phyloP scores from a whole-genome alignment of 2,329 filamentous ascomycete genomes.

The Stylonectria norvegica region DNA sequence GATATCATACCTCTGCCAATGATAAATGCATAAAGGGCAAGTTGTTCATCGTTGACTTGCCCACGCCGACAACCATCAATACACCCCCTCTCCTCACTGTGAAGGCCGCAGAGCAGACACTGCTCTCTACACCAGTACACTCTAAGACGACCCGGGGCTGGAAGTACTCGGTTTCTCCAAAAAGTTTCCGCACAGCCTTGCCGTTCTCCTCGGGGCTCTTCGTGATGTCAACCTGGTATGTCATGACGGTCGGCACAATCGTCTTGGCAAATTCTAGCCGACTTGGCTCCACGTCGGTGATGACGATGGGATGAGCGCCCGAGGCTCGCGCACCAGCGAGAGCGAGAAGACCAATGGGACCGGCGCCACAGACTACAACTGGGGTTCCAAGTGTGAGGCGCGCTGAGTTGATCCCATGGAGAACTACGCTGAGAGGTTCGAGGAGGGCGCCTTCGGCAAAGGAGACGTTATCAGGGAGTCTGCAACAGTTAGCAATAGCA shows the following conservation, averaged over 20 bases:
- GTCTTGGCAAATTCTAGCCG: constrained; percentile 56
- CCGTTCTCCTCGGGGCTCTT: constrained; percentile 49
- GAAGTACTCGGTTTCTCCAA: constrained; percentile 51
- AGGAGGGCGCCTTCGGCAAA: constrained; percentile 60
- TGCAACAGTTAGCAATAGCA: constrained; percentile 15
- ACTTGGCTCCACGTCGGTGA: constrained; percentile 58
- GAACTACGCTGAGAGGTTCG: constrained; percentile 60
- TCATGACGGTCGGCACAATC: constrained; percentile 51
- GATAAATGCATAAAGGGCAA: constrained; percentile 65
- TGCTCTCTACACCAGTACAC: constrained; percentile 64
- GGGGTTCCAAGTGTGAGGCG: constrained; percentile 53
- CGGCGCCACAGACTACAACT: constrained; percentile 58
- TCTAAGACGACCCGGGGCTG: constrained; percentile 59
- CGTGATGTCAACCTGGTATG: constrained; percentile 50
- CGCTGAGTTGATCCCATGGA: constrained; percentile 56
- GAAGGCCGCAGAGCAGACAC: constrained; percentile 56
- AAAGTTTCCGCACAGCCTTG: constrained; percentile 50
- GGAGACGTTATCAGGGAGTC: constrained; percentile 52
- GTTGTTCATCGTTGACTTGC: constrained; percentile 60
- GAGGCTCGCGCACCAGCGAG: constrained; percentile 57
- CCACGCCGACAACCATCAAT: constrained; percentile 63
- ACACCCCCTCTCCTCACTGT: constrained; percentile 55
- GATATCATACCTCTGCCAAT: constrained; percentile 49
- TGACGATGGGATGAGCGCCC: constrained; percentile 60
- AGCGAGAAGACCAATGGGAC: constrained; percentile 60